Evolutionary conservation across 2,329 filamentous ascomycete genomes (phyloP).

Genomic region (Chalaropsis thielavioides): DNA sequence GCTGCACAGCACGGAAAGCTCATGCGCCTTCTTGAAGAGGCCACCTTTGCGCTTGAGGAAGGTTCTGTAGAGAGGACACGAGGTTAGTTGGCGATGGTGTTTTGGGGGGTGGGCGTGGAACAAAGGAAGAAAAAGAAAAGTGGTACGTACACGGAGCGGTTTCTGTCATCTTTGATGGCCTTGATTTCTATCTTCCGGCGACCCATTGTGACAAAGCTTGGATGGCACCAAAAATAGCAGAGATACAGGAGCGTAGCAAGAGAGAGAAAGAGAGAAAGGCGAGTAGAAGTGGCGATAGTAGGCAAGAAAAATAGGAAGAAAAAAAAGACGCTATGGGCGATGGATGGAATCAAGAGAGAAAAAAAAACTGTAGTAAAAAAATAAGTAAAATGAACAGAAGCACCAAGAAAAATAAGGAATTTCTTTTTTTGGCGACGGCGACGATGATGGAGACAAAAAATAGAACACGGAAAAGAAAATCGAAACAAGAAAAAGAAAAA

Average conservation of each 20-base stretch:
- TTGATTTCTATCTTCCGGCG: slow-evolving; percentile 99
- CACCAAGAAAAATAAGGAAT: neutral
- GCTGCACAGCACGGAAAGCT: slow-evolving; percentile 92
- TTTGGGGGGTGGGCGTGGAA: neutral
- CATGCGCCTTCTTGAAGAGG: slow-evolving; percentile 98
- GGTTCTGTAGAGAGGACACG: slow-evolving; percentile 43
- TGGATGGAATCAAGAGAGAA: neutral
- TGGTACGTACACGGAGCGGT: slow-evolving; percentile 78
- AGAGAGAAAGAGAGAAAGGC: neutral
- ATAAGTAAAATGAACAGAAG: neutral
- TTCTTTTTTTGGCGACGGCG: neutral
- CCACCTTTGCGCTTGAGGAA: slow-evolving; percentile 98
- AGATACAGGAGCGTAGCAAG: neutral
- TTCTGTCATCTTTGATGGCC: slow-evolving; percentile 96
- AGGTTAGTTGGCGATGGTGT: neutral
- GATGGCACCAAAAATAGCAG: slow-evolving; percentile 1
- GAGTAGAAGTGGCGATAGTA: slow-evolving; percentile 4
- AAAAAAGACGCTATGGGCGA: neutral
- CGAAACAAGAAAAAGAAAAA: neutral
- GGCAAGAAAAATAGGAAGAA: neutral
- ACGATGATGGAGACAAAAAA: neutral
- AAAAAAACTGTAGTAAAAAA: neutral
- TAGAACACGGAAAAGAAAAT: slow-evolving; percentile 6
- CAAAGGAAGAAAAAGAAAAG: neutral
- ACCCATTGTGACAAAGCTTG: slow-evolving; percentile 48